Conservation (phyloP, 208 protist species). For the Leishmania tropica region DNA sequence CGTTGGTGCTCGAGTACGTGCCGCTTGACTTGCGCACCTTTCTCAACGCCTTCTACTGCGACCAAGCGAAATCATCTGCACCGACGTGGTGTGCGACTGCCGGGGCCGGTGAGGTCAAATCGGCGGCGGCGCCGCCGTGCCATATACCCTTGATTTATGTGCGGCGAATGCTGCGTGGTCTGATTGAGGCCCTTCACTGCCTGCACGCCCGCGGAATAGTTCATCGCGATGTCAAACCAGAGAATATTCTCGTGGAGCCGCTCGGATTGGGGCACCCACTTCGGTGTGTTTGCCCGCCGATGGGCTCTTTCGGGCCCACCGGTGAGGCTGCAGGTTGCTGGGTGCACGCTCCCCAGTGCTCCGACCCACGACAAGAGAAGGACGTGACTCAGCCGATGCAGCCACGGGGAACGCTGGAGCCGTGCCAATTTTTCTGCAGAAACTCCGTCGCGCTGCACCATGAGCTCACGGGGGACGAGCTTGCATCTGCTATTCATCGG, state of each 20-base stretch:
- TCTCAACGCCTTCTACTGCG: constrained; percentile 42
- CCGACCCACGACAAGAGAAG: background rate
- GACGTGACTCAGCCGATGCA: background rate
- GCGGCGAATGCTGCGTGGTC: constrained; percentile 28
- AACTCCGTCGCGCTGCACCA: constrained; percentile 20
- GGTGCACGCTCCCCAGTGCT: constrained; percentile 17
- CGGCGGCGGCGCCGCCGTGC: constrained; percentile 1
- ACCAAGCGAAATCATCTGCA: constrained; percentile 11
- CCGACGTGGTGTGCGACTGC: constrained; percentile 10
- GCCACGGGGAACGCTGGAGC: constrained; percentile 4
- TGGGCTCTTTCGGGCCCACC: background rate
- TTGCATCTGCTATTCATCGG: constrained; percentile 16
- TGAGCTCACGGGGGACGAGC: constrained; percentile 24
- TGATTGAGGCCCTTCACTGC: constrained; percentile 41
- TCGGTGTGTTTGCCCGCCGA: constrained; percentile 30
- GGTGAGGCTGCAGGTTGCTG: constrained; percentile 6
- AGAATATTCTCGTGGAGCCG: constrained; percentile 69
- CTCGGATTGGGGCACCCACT: constrained; percentile 34
- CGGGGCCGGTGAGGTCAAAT: background rate
- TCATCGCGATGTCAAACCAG: constrained; percentile 55
- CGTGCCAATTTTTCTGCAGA: constrained; percentile 18
- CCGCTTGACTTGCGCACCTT: constrained; percentile 43
- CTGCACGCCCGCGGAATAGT: constrained; percentile 66
- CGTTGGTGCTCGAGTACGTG: constrained; percentile 45
- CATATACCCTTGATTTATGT: constrained; percentile 33